These are phyloP conservation scores for Clavariopsis aquatica DNA, from an alignment of 495 filamentous ascomycete species.

Conservation along the genomic window DNA sequence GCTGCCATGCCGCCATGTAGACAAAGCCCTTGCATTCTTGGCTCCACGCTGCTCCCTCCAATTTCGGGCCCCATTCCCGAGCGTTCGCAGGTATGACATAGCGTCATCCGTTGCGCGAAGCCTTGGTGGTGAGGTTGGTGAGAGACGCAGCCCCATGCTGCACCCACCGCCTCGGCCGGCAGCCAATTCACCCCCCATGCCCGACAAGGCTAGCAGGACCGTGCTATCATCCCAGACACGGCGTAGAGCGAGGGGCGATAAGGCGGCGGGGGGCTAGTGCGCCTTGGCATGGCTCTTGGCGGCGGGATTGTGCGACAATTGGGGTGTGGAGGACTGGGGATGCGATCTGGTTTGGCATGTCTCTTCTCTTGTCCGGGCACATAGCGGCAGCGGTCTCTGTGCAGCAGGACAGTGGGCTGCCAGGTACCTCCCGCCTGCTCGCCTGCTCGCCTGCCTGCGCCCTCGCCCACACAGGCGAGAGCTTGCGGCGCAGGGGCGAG, in stretches of 20 bases:
- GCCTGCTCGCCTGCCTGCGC: too few species aligned
- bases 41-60: not conserved
- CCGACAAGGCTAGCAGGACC: not conserved
- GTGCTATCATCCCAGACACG: slow-evolving; percentile 5
- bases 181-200: not conserved
- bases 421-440: too few species aligned
- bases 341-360: not conserved
- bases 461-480: too few species aligned
- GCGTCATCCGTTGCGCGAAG: not conserved
- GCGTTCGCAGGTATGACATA: not conserved
- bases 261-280: slow-evolving; percentile 1
- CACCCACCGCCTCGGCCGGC: not conserved
- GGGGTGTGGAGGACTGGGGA: not conserved
- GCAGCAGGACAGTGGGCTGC: too few species aligned
- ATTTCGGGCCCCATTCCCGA: not conserved
- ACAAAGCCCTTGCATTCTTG: not conserved
- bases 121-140: not conserved
- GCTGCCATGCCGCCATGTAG: too few species aligned
- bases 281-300: slow-evolving; percentile 1
- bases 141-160: too few species aligned
- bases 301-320: not conserved
- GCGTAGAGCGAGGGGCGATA: slow-evolving; percentile 4
- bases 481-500: not conserved
- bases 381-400: not conserved
- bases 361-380: not conserved